Evolutionary conservation across 2,329 filamentous ascomycete genomes (phyloP).

Genomic region (Pseudofabraea citricarpa): DNA sequence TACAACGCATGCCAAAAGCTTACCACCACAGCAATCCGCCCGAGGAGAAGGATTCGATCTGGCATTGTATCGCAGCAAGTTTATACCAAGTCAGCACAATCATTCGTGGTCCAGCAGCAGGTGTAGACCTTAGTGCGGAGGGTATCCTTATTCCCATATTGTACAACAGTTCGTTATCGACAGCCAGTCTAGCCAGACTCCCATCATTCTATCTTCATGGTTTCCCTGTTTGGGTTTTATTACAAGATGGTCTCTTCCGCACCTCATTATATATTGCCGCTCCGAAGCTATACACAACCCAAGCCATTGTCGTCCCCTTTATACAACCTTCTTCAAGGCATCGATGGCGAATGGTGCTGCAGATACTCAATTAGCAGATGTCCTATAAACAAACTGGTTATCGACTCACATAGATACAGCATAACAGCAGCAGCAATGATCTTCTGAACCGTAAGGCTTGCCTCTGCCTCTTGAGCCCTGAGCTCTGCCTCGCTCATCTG

Average conservation of each 20-base stretch:
- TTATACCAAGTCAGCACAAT: no score
- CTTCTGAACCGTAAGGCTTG: constrained; percentile 61
- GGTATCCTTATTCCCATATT: background rate
- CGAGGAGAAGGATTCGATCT: no score
- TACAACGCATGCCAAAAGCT: no score
- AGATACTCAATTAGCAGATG: background rate
- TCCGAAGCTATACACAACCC: background rate
- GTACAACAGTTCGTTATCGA: background rate
- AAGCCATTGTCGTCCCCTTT: constrained; percentile 13
- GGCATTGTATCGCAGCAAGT: no score
- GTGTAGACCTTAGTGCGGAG: no score
- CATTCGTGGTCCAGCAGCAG: no score
- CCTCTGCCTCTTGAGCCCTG: constrained; percentile 62
- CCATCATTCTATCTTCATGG: background rate
- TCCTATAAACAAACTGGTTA: background rate
- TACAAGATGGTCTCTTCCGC: background rate
- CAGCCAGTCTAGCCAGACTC: background rate
- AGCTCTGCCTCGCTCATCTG: constrained; percentile 68
- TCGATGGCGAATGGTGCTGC: constrained; percentile 52
- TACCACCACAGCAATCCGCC: no score
- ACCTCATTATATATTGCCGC: background rate
- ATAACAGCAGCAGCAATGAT: constrained; percentile 61
- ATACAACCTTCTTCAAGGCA: constrained; percentile 45
- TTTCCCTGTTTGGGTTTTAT: no score
- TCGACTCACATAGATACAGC: constrained; percentile 71